Base-by-base conservation (phyloP, 495 filamentous ascomycete species). In the Pyrenopolyporus hunteri region DNA sequence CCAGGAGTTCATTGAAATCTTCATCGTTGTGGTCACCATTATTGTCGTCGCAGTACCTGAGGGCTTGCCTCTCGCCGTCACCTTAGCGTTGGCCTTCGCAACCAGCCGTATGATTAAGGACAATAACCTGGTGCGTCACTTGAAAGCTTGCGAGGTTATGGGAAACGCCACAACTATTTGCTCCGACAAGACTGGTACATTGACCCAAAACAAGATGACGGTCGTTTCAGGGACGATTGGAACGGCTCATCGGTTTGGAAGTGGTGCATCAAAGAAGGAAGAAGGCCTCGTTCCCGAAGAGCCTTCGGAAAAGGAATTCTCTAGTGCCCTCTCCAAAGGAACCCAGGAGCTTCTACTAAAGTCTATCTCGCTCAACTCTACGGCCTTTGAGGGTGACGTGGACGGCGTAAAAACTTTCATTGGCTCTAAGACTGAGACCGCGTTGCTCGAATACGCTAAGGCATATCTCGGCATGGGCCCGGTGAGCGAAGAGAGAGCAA, bases 81-180 rank as follows among this genome's bases (percentile, higher is more conserved):
- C 93, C 0, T 79, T 98, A 42, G 93, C 93, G 37, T 81, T 98
- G 17, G 93, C 93, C 32, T 97, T 96, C 73, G 93, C 93, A 14
- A 98, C 93, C 1, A 97, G 88, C 16, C 82, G 92, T 20, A 98
- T 98, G 93, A 78, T 97, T 39, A 94, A 90, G 72, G 93, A 97
- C 66, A 93, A 96, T 74, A 97, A 97, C 61, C 73, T 98, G 43
- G 93, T 98, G 45, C 90, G 93, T 22, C 83, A 93, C 51, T 79
- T 98, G 32, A 87, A 91, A 65, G 93, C 93, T 37, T 98, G 93
- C 73, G 93, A 98, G 73, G 95, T 93, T n/a, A 98, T 98, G 93
- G 93, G 93, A 17, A 97, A 97, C 73, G 93, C 93, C 3, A 96
- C 93, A 0, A 93, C 91, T 1, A 90, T 98, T 43, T 98, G 93